phyloP scores from a whole-genome alignment of 139 green algal species.

The Chlamydomonas incerta region DNA sequence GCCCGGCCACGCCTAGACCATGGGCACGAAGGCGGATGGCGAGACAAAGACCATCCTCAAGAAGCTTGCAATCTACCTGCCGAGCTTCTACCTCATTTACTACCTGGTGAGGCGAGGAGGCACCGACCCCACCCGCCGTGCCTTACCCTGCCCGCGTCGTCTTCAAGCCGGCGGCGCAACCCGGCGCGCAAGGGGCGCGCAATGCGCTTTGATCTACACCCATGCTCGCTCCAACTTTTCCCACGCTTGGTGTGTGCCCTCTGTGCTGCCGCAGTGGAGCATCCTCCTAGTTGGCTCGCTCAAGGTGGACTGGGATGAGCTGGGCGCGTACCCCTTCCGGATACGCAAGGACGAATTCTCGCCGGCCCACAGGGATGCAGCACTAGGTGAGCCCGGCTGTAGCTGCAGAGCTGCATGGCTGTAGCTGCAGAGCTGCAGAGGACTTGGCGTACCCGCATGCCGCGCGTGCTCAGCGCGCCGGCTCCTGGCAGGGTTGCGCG shows the following conservation, averaged over 20 bases:
- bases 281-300: conserved; percentile 53
- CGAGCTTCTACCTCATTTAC: conserved; percentile 56
- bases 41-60: conserved; percentile 41
- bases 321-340: conserved; percentile 55
- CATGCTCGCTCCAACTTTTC: too few species aligned
- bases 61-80: conserved; percentile 51
- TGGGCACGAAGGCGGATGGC: conserved; percentile 51
- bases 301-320: conserved; percentile 41
- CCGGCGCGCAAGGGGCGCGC: too few species aligned
- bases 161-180: too few species aligned
- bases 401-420: too few species aligned
- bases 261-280: conserved; percentile 16
- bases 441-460: too few species aligned
- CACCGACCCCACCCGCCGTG: too few species aligned
- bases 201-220: too few species aligned
- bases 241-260: not conserved
- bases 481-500: too few species aligned
- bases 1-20: not conserved
- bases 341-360: conserved; percentile 46
- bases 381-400: conserved; percentile 39
- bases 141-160: too few species aligned
- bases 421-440: too few species aligned
- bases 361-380: conserved; percentile 17
- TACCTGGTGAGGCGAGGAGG: conserved; percentile 61
- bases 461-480: too few species aligned